phyloP scores from a whole-genome alignment of 1,284 basidiomycete species.

The Afroboletus lepidellus region DNA sequence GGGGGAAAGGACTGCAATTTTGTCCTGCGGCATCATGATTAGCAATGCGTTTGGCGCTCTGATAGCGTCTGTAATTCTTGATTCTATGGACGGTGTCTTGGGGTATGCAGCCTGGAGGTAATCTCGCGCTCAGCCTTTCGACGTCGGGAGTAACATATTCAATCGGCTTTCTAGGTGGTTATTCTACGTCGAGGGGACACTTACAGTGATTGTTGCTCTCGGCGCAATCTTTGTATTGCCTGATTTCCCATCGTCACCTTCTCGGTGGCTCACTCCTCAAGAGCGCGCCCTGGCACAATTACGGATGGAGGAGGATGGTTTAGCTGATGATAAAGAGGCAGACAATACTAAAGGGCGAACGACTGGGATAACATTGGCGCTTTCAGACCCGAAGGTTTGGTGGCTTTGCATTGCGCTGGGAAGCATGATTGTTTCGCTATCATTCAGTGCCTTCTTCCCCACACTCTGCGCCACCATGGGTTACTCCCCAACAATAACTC shows the following conservation, averaged over 20 bases:
- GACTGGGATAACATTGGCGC: conserved; percentile 37
- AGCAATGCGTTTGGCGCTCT: conserved; percentile 83
- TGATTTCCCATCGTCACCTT: conserved; percentile 65
- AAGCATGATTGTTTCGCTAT: conserved; percentile 49
- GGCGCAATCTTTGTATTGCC: conserved; percentile 69
- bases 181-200: conserved; percentile 71
- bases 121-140: background rate
- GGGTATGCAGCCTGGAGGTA: conserved; percentile 76
- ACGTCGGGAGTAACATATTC: background rate
- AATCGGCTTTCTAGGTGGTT: conserved; percentile 43
- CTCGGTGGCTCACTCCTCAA: conserved; percentile 56
- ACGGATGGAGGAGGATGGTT: conserved; percentile 70
- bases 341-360: conserved; percentile 7
- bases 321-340: conserved; percentile 13
- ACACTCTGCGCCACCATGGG: conserved; percentile 55
- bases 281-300: conserved; percentile 71
- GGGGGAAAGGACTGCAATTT: conserved; percentile 68
- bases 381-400: conserved; percentile 61
- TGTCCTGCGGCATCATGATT: conserved; percentile 72
- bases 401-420: conserved; percentile 50
- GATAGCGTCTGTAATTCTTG: conserved; percentile 72
- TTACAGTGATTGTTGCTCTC: conserved; percentile 65
- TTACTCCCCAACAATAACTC: conserved; percentile 49
- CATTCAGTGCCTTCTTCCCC: conserved; percentile 62
- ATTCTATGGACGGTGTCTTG: conserved; percentile 67